Conservation (phyloP, 768 basidiomycete genomes). For the Suillus subaureus region DNA sequence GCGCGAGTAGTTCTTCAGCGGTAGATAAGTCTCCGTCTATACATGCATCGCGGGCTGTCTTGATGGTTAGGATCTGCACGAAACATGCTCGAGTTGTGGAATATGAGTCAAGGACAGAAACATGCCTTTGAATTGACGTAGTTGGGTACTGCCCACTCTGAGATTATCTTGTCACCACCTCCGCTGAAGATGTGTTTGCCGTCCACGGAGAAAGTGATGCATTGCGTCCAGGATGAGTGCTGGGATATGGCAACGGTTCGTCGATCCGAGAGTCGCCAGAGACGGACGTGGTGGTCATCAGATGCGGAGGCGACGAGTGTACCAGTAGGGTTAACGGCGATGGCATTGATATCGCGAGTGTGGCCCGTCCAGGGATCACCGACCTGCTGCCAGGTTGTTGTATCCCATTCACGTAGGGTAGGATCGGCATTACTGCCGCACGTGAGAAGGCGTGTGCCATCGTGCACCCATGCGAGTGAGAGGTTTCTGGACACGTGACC, state of each 20-base stretch:
- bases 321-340: neutral
- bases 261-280: neutral
- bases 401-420: neutral
- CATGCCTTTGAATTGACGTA: neutral
- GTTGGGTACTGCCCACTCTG: neutral
- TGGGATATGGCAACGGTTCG: neutral
- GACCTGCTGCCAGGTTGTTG: neutral
- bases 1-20: neutral
- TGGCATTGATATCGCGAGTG: rapidly evolving
- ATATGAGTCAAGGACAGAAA: neutral
- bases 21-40: neutral
- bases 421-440: rapidly evolving
- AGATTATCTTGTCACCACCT: neutral
- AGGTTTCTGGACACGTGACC: neutral
- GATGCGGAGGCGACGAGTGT: neutral
- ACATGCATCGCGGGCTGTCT: neutral
- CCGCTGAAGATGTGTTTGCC: neutral
- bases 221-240: neutral
- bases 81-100: neutral
- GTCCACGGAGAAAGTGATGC: neutral
- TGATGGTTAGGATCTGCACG: neutral
- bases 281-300: rapidly evolving
- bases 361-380: neutral
- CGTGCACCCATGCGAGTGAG: neutral
- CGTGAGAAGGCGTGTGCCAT: neutral